Evolutionary conservation across 768 basidiomycete species (phyloP), one percentile per base, ranked within the genome.

Genomic region (Naematelia aurantialba): DNA sequence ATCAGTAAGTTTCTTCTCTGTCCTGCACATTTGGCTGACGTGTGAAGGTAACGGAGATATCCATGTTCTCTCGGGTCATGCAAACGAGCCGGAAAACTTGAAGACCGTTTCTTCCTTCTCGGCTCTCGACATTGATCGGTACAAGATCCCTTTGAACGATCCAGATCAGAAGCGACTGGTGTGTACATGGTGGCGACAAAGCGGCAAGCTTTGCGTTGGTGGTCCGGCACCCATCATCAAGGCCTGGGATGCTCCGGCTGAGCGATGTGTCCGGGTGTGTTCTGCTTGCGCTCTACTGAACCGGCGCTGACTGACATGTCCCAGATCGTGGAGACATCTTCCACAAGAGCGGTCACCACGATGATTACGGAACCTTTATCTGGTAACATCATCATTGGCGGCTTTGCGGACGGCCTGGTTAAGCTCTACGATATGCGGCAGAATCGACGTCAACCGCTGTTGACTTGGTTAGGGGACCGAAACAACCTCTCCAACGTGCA

Each of bases 241-340:
- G 26, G 61, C 69, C 2, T 74, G 72, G 72, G 72, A 74, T 54
- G 67, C 65, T 55, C 69, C 69, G 4, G 67, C 69, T 4, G 72
- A 74, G 47, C 53, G 65, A 25, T 60, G 67, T 46, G 56, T 66
- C 26, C 51, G 60, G 29, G 72, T 71, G 30, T 58, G 69, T 62
- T 5, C 25, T 22, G 27, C 1, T 17, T 49, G 25, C 11, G 14
- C 2, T n/a, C 21, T 29, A 30, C 0, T 30, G 52, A 45, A 13
- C 10, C 14, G 12, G n/a, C 21, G 30, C 45, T 52, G 42, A 58
- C 2, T 39, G 34, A 45, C 24, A 26, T 17, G 8, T 8, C 8
- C 5, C 26, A 56, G 59, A 31, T 30, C 14, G 55, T 59, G 5
- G 25, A 26, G 3, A 68, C 71, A 1, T 46, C 52, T 8, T 60